These are phyloP conservation scores for Saprolegnia parasitica DNA, from an alignment of 352 stramenopile species.

Conservation along the genomic window DNA sequence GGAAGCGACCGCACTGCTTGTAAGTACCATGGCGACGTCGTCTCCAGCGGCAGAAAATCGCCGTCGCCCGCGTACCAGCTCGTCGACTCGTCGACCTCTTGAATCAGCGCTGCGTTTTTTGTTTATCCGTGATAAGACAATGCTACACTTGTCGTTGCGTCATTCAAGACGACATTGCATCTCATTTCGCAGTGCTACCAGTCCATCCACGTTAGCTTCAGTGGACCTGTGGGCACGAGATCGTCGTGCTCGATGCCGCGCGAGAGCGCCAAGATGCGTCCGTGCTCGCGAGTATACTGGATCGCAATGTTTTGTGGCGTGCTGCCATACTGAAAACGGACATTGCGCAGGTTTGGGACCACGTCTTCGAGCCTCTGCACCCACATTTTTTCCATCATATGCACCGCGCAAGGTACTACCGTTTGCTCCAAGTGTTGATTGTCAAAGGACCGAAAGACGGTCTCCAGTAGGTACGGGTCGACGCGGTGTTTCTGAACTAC, in stretches of 20 bases:
- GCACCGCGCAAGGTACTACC: neutral
- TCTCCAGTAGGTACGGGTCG: neutral
- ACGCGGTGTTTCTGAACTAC: neutral
- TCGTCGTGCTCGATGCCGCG: too few species aligned
- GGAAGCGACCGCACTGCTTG: neutral
- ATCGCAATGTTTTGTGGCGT: neutral
- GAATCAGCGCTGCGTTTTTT: neutral
- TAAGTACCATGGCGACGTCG: neutral
- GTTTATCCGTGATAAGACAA: neutral
- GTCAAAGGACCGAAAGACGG: neutral
- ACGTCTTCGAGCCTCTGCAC: too few species aligned
- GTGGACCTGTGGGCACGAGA: neutral
- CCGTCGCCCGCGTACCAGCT: neutral
- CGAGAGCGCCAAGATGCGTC: neutral
- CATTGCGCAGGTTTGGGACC: too few species aligned
- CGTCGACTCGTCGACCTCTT: neutral
- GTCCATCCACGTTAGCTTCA: neutral
- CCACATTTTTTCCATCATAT: too few species aligned
- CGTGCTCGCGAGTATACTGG: neutral
- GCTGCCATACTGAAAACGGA: neutral
- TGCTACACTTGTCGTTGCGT: too few species aligned
- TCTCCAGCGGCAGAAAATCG: neutral
- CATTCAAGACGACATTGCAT: too few species aligned
- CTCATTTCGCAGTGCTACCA: neutral
- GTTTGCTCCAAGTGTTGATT: neutral